Conservation (phyloP, 176 grass and related monocot species). For the Alloteropsis semialata region DNA sequence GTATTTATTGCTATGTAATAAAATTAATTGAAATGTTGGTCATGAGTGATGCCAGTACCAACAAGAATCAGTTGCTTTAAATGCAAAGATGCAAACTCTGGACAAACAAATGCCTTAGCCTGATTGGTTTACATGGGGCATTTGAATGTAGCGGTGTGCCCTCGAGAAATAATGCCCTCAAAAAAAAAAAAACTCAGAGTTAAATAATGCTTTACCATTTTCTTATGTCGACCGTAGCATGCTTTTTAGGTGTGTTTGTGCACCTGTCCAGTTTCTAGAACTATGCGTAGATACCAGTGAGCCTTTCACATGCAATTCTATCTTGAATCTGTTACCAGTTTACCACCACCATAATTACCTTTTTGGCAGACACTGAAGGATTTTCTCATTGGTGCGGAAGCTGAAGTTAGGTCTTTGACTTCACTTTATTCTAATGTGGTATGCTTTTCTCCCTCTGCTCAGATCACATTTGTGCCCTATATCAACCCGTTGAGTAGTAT, state of each 20-base stretch:
- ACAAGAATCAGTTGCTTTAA: neutral
- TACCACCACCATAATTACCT: neutral
- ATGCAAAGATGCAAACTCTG: neutral
- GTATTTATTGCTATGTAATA: neutral
- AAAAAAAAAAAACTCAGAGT: neutral
- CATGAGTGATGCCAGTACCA: neutral
- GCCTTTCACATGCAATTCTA: neutral
- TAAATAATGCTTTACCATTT: neutral
- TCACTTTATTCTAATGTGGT: slow-evolving; percentile 97
- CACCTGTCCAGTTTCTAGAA: neutral
- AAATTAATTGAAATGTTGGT: neutral
- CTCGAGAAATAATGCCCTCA: too few species aligned
- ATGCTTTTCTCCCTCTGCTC: slow-evolving; percentile 27
- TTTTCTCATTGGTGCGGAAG: slow-evolving; percentile 85
- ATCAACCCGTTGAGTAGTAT: neutral
- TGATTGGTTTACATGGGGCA: neutral
- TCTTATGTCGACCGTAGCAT: too few species aligned
- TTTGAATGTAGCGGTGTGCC: neutral
- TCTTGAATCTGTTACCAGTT: neutral
- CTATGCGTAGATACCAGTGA: neutral
- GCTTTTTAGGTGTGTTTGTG: neutral
- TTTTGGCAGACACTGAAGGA: slow-evolving; percentile 80
- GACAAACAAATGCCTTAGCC: neutral
- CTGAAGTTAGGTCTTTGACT: slow-evolving; percentile 91
- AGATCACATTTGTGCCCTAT: slow-evolving; percentile 8